Percentiles rank a stretch among this genome's conserved stretches.
Conservation (phyloP, 2,329 filamentous ascomycete species). For the Aphanoascus verrucosus region DNA sequence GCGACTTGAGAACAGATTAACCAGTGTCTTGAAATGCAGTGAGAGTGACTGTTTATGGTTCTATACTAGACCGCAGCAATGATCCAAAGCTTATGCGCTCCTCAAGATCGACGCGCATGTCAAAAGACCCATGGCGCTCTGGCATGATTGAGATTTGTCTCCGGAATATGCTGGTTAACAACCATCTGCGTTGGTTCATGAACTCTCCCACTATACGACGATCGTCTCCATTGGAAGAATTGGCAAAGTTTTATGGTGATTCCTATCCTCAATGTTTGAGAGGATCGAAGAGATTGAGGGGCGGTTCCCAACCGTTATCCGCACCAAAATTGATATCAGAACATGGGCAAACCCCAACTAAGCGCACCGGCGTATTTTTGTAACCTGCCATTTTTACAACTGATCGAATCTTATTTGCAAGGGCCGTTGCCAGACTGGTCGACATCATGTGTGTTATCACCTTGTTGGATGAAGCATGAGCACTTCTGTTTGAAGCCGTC, state of each 20-base stretch:
- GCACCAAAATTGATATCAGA: neutral
- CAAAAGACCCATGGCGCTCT: neutral
- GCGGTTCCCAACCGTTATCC: neutral
- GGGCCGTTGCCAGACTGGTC: neutral
- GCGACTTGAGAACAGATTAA: neutral
- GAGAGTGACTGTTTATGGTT: neutral
- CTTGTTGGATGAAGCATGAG: neutral
- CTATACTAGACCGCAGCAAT: neutral
- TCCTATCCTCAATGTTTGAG: neutral
- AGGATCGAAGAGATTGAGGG: neutral
- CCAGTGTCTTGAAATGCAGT: neutral
- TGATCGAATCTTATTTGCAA: constrained; percentile 1
- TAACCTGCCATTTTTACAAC: neutral
- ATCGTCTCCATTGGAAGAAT: neutral
- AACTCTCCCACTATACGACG: neutral
- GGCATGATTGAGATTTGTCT: neutral
- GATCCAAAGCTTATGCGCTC: constrained; percentile 3
- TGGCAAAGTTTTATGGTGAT: neutral
- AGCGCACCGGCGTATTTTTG: neutral
- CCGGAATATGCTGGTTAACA: neutral
- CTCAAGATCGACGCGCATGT: constrained; percentile 3
- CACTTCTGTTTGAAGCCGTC: neutral
- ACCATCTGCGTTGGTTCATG: neutral
- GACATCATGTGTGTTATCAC: neutral
- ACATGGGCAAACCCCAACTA: neutral